Evolutionary conservation across 2,329 filamentous ascomycete species (phyloP).

Genomic region (Blumeriella jaapii): DNA sequence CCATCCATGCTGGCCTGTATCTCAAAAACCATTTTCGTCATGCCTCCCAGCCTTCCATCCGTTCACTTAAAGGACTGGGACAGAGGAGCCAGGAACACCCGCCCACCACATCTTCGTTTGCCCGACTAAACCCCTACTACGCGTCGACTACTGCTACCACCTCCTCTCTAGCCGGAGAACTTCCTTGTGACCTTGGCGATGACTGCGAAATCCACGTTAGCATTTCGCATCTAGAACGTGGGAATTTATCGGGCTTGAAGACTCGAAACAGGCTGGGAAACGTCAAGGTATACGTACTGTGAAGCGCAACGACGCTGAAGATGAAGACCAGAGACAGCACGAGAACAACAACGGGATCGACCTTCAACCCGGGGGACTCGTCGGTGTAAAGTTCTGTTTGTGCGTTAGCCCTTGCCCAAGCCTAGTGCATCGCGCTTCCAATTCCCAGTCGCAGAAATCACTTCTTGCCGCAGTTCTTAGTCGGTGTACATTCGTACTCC

Average conservation of each 20-base stretch:
- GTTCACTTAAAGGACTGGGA: no score
- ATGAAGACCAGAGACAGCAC: slow-evolving; percentile 97
- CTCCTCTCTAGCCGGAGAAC: slow-evolving; percentile 44
- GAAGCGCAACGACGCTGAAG: slow-evolving; percentile 93
- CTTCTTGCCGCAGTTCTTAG: no score
- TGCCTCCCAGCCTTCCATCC: no score
- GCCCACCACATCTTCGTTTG: no score
- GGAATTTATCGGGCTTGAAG: not conserved
- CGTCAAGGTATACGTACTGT: slow-evolving; percentile 55
- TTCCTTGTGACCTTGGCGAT: slow-evolving; percentile 90
- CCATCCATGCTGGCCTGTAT: no score
- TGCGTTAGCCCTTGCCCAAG: not conserved
- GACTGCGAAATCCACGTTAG: slow-evolving; percentile 42
- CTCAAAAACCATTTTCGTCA: no score
- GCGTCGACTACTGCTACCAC: not conserved
- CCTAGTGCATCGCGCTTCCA: no score
- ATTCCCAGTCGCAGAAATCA: no score
- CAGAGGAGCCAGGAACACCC: no score
- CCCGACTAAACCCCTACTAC: no score
- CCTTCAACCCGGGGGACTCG: slow-evolving; percentile 92
- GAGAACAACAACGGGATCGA: slow-evolving; percentile 94
- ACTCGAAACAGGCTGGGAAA: slow-evolving; percentile 1
- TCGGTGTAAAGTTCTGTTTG: slow-evolving; percentile 81
- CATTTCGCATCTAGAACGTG: not conserved
- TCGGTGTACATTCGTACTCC: no score